phyloP scores from a whole-genome alignment of 2,329 filamentous ascomycete genomes.

The Madurella mycetomatis region DNA sequence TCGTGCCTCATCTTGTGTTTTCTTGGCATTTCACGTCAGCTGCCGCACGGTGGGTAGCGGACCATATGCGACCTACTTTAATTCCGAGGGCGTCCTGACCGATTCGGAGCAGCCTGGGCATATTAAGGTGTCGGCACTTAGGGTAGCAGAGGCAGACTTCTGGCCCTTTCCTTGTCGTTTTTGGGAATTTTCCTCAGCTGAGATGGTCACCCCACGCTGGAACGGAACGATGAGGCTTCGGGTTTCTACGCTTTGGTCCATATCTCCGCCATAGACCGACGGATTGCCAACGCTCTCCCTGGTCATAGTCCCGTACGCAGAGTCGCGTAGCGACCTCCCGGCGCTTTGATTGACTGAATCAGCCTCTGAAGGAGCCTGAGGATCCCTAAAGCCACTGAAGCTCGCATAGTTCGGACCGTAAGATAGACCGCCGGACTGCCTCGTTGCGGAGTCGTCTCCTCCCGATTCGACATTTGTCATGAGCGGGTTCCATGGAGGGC shows the following conservation, averaged over 20 bases:
- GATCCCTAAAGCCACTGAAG: conserved; percentile 4
- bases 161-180: conserved; percentile 11
- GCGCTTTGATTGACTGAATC: conserved; percentile 13
- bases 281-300: conserved; percentile 41
- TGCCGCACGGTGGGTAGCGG: not conserved
- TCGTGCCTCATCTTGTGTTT: conserved; percentile 70
- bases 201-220: conserved; percentile 5
- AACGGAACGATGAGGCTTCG: conserved; percentile 35
- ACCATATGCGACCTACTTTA: conserved; percentile 42
- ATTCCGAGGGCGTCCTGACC: conserved; percentile 51
- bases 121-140: not conserved
- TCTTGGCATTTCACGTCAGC: conserved; percentile 42
- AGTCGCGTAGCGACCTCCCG: conserved; percentile 24
- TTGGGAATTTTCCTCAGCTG: not conserved
- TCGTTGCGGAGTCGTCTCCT: not conserved
- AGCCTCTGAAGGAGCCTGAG: conserved; percentile 12
- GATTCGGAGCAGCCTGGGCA: conserved; percentile 34
- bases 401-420: not conserved
- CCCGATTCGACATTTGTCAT: not conserved
- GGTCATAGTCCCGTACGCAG: conserved; percentile 31
- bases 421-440: not conserved
- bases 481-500: conserved; percentile 7
- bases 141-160: not conserved
- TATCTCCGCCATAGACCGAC: conserved; percentile 42
- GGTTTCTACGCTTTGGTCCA: conserved; percentile 37